Evolutionary conservation across 148 eudicot species (phyloP).

Genomic region (Rhododendron ferrugineum): DNA sequence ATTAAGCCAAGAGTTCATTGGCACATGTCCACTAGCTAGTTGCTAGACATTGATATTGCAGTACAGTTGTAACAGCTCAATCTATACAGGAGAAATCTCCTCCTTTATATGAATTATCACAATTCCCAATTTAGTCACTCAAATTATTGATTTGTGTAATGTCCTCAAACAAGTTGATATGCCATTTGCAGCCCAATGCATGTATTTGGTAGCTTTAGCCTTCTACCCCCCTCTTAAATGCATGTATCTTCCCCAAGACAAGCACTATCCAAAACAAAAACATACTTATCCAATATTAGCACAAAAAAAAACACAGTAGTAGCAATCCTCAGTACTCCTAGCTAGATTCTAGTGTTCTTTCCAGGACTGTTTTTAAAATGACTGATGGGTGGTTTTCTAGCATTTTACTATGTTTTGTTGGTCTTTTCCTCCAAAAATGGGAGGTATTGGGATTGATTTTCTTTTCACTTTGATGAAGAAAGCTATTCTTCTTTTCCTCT

Average conservation of each 20-base stretch:
- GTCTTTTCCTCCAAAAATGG: constrained; percentile 9
- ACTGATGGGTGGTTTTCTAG: background rate
- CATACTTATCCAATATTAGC: background rate
- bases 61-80: too few species aligned
- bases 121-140: too few species aligned
- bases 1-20: too few species aligned
- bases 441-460: constrained; percentile 17
- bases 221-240: background rate
- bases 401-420: constrained; percentile 18
- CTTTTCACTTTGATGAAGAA: constrained; percentile 27
- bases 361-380: background rate
- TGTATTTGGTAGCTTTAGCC: background rate
- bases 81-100: too few species aligned
- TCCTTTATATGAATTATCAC: too few species aligned
- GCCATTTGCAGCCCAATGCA: background rate
- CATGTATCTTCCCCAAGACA: background rate
- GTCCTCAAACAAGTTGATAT: too few species aligned
- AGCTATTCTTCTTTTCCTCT: constrained; percentile 24
- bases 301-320: background rate
- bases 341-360: background rate
- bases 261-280: background rate
- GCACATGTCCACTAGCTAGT: too few species aligned
- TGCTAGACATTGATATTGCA: too few species aligned
- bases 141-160: too few species aligned
- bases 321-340: background rate